Conservation (phyloP, 768 basidiomycete species). For the Kwoniella newhampshirensis region DNA sequence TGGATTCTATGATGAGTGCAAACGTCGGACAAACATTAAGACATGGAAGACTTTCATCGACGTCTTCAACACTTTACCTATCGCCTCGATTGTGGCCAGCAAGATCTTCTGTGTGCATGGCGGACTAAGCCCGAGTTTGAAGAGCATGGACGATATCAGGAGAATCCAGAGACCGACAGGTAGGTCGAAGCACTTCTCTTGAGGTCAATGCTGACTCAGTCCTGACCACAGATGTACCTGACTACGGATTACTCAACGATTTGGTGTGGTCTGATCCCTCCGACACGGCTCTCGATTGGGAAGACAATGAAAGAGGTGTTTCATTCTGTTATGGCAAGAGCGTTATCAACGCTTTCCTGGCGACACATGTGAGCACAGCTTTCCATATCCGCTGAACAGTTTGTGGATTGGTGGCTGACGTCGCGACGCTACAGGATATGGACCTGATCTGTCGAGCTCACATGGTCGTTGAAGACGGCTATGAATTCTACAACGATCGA, state of each 20-base stretch:
- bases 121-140: constrained; percentile 67
- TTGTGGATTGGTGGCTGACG: too few relatives aligned
- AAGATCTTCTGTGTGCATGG: constrained; percentile 99
- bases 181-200: constrained; percentile 18
- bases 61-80: constrained; percentile 98
- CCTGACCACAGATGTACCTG: constrained; percentile 75
- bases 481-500: constrained; percentile 99
- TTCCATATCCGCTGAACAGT: background rate
- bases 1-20: constrained; percentile 99
- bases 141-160: constrained; percentile 92
- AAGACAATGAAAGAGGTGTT: constrained; percentile 98
- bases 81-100: constrained; percentile 95
- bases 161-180: constrained; percentile 90
- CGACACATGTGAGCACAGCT: constrained; percentile 48
- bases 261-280: constrained; percentile 97
- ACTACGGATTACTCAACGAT: constrained; percentile 95
- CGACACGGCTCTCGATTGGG: constrained; percentile 97
- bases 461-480: constrained; percentile 96
- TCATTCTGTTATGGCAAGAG: constrained; percentile 99
- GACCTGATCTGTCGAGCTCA: constrained; percentile 99
- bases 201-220: background rate
- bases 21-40: constrained; percentile 98
- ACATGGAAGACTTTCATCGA: constrained; percentile 99
- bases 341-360: constrained; percentile 93
- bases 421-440: constrained; percentile 64